Evolutionary conservation across 257 asterid species (phyloP), one percentile per base, ranked within the genome.

Genomic region (Ilex asprella): DNA sequence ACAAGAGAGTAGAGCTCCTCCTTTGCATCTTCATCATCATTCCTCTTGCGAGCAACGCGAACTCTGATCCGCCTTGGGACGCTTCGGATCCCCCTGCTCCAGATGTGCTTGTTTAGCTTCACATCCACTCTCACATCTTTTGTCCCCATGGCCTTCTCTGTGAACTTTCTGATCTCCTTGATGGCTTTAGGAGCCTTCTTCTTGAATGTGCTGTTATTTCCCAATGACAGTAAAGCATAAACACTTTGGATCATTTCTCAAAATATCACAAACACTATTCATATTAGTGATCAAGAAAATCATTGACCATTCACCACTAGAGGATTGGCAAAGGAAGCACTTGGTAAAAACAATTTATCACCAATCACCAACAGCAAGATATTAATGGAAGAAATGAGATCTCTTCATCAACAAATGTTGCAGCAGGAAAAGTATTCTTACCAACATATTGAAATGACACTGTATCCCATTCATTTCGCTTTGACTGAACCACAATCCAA

Each of bases 21-120:
- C 69, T 83, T 80, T 7, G 86, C 86, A 35, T 83, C 89, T 71
- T 82, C 89, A 14, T 82, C 86, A 13, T 83, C 89, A 55, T 83
- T 83, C 69, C 84, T 79, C 82, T 80, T 80, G 60, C 84, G 76
- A 58, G 89, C 89, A 64, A 83, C 71, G 16, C 86, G 75, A 49
- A 83, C 89, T 57, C 89, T 71, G 53, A 80, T 64, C 2, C 86
- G 70, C 60, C 89, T 75, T 30, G 86, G 89, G 49, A 83, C 89
- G 57, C 89, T 78, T 35, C 86, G 64, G 55, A 83, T 83, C 29
- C 89, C 86, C 67, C 81, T 75, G 79, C 89, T 80, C 86, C 89
- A 83, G 56, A 83, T 57, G 32, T 78, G 63, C 75, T 83, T 83
- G 89, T 83, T 83, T 15, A 83, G 75, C 81, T 78, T 83, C 65